phyloP scores from a whole-genome alignment of 495 filamentous ascomycete genomes.

The Annulohypoxylon stygium region DNA sequence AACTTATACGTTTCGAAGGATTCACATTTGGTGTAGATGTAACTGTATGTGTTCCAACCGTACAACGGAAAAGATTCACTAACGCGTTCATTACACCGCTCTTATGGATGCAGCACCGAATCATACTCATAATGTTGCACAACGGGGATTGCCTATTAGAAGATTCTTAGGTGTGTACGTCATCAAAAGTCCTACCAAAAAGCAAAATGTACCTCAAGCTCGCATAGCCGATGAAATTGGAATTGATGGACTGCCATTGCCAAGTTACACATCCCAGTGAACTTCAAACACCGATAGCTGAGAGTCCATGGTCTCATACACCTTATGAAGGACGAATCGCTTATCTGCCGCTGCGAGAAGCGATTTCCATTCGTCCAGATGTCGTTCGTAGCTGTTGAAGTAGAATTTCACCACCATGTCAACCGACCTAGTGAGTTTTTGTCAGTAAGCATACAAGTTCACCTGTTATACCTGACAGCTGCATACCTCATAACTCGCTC shows the following conservation, averaged over 20 bases:
- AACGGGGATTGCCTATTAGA: too few relatives aligned
- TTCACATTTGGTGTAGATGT: too few relatives aligned
- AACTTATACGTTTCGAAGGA: too few relatives aligned
- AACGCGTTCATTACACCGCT: too few relatives aligned
- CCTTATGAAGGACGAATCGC: constrained; percentile 35
- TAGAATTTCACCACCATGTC: constrained; percentile 29
- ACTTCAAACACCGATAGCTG: constrained; percentile 29
- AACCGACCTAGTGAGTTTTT: constrained; percentile 13
- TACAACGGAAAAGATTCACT: too few relatives aligned
- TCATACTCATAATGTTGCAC: too few relatives aligned
- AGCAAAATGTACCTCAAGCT: too few relatives aligned
- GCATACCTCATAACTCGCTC: background rate
- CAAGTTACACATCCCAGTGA: constrained; percentile 34
- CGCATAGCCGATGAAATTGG: too few relatives aligned
- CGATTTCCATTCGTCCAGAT: constrained; percentile 39
- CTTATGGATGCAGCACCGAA: too few relatives aligned
- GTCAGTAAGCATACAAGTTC: constrained; percentile 17
- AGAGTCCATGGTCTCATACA: constrained; percentile 30
- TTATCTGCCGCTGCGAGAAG: constrained; percentile 37
- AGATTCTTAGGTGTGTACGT: too few relatives aligned
- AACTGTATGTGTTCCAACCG: too few relatives aligned
- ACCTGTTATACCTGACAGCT: background rate
- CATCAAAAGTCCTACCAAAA: too few relatives aligned
- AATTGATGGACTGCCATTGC: background rate
- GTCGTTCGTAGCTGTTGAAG: constrained; percentile 29